Evolutionary conservation across 2,329 filamentous ascomycete species (phyloP), one percentile per base, ranked within the genome.

Genomic region (Eutypa lata): DNA sequence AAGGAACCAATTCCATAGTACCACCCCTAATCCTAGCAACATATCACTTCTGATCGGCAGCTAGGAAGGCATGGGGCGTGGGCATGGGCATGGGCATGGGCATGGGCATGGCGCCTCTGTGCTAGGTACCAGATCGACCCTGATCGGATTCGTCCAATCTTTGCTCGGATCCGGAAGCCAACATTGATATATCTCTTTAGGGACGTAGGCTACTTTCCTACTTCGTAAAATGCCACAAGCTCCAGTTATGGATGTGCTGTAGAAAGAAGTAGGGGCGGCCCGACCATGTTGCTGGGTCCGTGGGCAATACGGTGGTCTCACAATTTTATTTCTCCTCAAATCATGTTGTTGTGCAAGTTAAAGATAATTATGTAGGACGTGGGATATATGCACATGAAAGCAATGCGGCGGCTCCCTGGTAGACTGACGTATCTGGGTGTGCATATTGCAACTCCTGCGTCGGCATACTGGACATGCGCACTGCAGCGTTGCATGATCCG

Each of bases 41-140:
- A 56, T 59, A 62, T 66, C 63, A 59, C 59, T 59, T 53, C 50
- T 66, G 57, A 64, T 66, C 62, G 58, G 54, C 62, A 22, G 40
- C 44, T 52, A 55, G 51, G 44, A 14, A 38, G 4, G 35, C 13
- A 43, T 53, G 40, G 53, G 51, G 31, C 31, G 8, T 14, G 7
- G 31, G 31, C 31, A 35, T n/a, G n/a, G n/a, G n/a, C n/a, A n/a
- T n/a, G n/a, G n/a, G n/a, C n/a, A n/a, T n/a, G n/a, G n/a, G n/a
- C n/a, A n/a, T 31, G 19, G 14, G 7, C 26, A 18, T 31, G 28
- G 33, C 13, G 46, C 7, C 26, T 48, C 35, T 31, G 22, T 8
- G 14, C 33, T 37, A n/a, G n/a, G n/a, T 21, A 6, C 26, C 18
- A 13, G 16, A 45, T 45, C 42, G 35, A 18, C 21, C 22, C 21